phyloP scores from a whole-genome alignment of 345 rosid genomes.

The Viola odorata region DNA sequence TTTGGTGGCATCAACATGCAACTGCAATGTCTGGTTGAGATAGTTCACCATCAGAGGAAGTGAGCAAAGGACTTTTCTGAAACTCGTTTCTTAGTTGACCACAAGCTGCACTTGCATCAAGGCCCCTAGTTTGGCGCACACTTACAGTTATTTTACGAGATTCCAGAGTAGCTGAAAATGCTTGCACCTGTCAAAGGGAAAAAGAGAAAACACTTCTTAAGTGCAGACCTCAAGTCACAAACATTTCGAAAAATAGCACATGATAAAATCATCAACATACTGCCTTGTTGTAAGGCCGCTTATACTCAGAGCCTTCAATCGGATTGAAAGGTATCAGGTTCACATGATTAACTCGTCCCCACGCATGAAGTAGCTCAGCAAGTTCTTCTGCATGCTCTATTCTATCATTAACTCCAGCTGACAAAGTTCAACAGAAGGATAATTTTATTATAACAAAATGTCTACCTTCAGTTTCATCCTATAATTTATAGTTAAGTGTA shows the following conservation, averaged over 20 bases:
- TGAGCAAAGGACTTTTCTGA: conserved; percentile 71
- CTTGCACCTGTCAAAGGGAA: conserved; percentile 44
- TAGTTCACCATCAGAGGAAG: conserved; percentile 26
- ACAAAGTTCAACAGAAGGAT: conserved; percentile 14
- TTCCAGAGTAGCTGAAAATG: conserved; percentile 66
- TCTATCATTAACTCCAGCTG: conserved; percentile 90
- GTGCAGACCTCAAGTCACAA: not conserved
- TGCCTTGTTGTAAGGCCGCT: conserved; percentile 70
- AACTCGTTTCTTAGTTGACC: conserved; percentile 93
- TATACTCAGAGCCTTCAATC: conserved; percentile 77
- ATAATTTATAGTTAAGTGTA: not conserved
- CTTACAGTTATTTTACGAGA: conserved; percentile 72
- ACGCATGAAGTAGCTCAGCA: conserved; percentile 69
- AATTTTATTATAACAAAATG: not conserved
- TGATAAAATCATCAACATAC: conserved; percentile 31
- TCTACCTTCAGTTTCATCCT: not conserved
- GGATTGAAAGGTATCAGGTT: conserved; percentile 93
- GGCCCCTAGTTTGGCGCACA: conserved; percentile 79
- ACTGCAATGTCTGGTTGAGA: conserved; percentile 46
- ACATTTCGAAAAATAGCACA: not conserved
- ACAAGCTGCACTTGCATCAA: conserved; percentile 96
- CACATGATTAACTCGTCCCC: conserved; percentile 82
- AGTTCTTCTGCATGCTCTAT: conserved; percentile 77
- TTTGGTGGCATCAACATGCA: conserved; percentile 18
- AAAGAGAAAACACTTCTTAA: not conserved